Evolutionary conservation across 345 rosid genomes (phyloP).

Genomic region (Chamaenerion angustifolium): DNA sequence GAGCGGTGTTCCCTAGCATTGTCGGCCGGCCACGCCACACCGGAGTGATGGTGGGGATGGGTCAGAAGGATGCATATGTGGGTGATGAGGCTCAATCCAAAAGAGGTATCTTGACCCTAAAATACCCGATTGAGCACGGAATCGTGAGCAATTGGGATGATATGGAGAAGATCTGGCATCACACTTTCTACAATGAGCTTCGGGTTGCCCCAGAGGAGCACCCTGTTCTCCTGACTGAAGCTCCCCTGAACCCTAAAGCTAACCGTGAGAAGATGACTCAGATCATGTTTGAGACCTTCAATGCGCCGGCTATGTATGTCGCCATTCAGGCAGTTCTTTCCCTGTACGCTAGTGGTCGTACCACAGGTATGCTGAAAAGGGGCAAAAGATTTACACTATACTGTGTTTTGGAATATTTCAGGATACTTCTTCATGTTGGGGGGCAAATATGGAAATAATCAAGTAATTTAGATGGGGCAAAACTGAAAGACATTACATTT

Average conservation of each 20-base stretch:
- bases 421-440: no score
- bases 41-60: conserved; percentile 83
- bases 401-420: no score
- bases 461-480: no score
- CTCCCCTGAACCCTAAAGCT: conserved; percentile 94
- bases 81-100: conserved; percentile 41
- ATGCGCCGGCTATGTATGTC: conserved; percentile 84
- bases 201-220: conserved; percentile 78
- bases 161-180: conserved; percentile 95
- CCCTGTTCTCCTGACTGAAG: conserved; percentile 50
- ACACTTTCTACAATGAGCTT: conserved; percentile 87
- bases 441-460: no score
- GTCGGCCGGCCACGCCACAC: conserved; percentile 93
- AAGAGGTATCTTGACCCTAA: conserved; percentile 16
- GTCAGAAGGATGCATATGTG: conserved; percentile 80
- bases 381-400: no score
- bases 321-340: conserved; percentile 91
- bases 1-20: conserved; percentile 89
- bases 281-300: conserved; percentile 90
- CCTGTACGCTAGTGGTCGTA: conserved; percentile 92
- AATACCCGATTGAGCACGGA: conserved; percentile 37
- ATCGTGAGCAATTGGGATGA: conserved; percentile 97
- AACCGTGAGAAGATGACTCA: conserved; percentile 98
- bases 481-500: no score
- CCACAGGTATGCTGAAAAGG: conserved; percentile 49